Evolutionary conservation across 495 filamentous ascomycete species (phyloP).

Genomic region (Xylaria bambusicola): DNA sequence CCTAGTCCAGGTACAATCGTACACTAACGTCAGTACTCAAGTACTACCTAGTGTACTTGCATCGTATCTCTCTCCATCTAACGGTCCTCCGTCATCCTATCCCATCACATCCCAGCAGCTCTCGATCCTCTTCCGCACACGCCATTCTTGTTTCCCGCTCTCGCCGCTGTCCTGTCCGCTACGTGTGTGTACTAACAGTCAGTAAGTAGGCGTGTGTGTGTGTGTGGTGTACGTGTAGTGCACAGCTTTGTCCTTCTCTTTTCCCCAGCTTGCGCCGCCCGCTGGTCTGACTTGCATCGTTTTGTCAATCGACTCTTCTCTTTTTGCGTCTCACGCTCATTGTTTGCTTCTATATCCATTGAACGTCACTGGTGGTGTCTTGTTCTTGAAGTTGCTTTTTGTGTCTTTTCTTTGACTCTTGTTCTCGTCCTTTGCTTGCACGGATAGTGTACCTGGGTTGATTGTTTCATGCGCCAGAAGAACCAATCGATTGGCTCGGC

Average conservation of each 20-base stretch:
- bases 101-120: slow-evolving; percentile 14
- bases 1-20: neutral
- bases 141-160: slow-evolving; percentile 1
- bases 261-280: no score
- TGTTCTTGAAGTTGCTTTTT: slow-evolving; percentile 10
- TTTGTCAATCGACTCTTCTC: neutral
- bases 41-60: no score
- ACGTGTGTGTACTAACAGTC: no score
- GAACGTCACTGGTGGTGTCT: slow-evolving; percentile 17
- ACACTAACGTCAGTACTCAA: no score
- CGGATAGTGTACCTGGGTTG: neutral
- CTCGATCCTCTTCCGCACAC: slow-evolving; percentile 4
- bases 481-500: slow-evolving; percentile 8
- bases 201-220: no score
- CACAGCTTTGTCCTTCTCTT: slow-evolving; percentile 2
- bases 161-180: neutral
- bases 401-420: neutral
- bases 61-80: neutral
- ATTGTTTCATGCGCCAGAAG: slow-evolving; percentile 13
- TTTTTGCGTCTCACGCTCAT: neutral
- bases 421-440: neutral
- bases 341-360: neutral
- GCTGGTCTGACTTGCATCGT: slow-evolving; percentile 10
- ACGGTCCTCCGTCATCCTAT: slow-evolving; percentile 11
- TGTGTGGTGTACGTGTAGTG: no score